phyloP scores from a whole-genome alignment of 2,329 filamentous ascomycete species.

The Erysiphe neolycopersici region DNA sequence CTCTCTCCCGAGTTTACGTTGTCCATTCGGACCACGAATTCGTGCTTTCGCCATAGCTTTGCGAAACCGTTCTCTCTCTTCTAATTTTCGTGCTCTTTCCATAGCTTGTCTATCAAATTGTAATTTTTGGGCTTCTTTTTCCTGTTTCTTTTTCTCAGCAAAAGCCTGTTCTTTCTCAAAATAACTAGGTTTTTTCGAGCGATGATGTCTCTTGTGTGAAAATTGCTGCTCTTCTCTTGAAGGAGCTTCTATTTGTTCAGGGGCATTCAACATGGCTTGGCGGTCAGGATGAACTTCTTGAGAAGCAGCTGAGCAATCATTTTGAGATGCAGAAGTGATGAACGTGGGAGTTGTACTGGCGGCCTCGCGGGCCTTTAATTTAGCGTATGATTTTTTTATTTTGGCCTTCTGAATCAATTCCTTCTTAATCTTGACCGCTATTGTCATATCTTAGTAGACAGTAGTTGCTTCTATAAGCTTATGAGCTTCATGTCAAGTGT shows the following conservation, averaged over 20 bases:
- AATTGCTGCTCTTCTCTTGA: background rate
- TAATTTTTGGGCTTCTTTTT: conserved; percentile 22
- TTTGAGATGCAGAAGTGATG: background rate
- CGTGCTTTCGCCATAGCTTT: conserved; percentile 21
- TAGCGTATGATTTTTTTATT: conserved; percentile 75
- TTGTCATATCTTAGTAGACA: background rate
- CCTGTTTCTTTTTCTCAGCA: conserved; percentile 23
- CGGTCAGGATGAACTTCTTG: conserved; percentile 33
- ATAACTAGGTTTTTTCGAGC: conserved; percentile 12
- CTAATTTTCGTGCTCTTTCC: conserved; percentile 29
- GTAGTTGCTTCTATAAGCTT: background rate
- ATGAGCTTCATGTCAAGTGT: background rate
- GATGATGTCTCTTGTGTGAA: conserved; percentile 1
- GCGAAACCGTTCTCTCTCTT: conserved; percentile 24
- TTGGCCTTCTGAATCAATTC: conserved; percentile 80
- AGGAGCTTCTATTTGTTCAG: conserved; percentile 3
- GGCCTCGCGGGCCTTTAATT: conserved; percentile 36
- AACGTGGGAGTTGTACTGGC: conserved; percentile 6
- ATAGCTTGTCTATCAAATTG: conserved; percentile 25
- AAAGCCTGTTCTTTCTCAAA: conserved; percentile 15
- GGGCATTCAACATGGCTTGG: conserved; percentile 27
- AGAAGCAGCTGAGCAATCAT: conserved; percentile 4
- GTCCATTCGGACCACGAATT: conserved; percentile 33
- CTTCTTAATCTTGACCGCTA: conserved; percentile 71
- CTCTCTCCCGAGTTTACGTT: conserved; percentile 41